Conservation (phyloP, 176 grass and related monocot genomes). For the Oryza nivara region DNA sequence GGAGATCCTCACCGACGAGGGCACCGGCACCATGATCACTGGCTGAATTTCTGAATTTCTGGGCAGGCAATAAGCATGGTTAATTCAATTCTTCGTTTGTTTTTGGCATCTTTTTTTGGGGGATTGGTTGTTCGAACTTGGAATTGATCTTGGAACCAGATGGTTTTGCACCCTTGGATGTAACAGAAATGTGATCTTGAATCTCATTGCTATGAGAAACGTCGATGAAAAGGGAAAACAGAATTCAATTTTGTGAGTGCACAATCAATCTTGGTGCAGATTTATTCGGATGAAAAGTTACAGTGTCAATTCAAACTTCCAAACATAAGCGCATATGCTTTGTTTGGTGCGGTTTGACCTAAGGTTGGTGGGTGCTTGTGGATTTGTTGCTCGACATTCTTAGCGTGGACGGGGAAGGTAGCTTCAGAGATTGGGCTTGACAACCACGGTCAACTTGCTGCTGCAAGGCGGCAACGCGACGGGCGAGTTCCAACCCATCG, state of each 20-base stretch:
- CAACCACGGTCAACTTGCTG: neutral
- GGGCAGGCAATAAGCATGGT: neutral
- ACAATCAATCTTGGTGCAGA: neutral
- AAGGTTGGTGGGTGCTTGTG: neutral
- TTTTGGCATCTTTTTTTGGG: neutral
- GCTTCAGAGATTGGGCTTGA: neutral
- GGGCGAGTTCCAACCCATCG: neutral
- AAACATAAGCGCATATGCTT: neutral
- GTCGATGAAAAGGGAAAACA: neutral
- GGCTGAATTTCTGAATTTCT: constrained; percentile 55
- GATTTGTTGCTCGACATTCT: neutral
- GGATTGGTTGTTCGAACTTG: neutral
- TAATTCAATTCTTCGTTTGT: neutral
- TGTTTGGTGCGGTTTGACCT: neutral
- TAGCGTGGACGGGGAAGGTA: neutral
- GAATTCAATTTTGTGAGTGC: neutral
- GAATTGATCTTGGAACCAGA: neutral
- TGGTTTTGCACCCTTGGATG: neutral
- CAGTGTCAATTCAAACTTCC: neutral
- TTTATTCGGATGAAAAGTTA: neutral
- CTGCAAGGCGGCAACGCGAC: neutral
- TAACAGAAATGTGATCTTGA: neutral
- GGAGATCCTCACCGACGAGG: constrained; percentile 84
- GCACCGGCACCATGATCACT: constrained; percentile 81
- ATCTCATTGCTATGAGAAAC: neutral